phyloP scores from a whole-genome alignment of 2,329 filamentous ascomycete species.

The Fusarium goolgardi region DNA sequence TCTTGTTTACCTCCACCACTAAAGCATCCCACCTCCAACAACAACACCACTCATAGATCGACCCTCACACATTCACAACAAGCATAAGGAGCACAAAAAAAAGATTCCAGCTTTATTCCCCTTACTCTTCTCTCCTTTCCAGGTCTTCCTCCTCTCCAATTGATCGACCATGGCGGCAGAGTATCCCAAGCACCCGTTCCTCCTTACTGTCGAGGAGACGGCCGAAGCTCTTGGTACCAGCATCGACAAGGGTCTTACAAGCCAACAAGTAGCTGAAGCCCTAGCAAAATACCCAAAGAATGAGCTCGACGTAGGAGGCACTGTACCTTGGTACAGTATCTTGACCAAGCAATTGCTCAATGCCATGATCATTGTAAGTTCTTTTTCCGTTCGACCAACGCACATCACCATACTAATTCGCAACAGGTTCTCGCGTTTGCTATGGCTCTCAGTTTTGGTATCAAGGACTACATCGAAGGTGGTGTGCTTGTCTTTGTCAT shows the following conservation, averaged over 20 bases:
- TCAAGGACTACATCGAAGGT: slow-evolving; percentile 74
- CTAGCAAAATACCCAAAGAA: slow-evolving; percentile 73
- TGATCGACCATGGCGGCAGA: slow-evolving; percentile 58
- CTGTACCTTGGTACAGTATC: slow-evolving; percentile 77
- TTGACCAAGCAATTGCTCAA: slow-evolving; percentile 79
- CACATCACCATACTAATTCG: slow-evolving; percentile 5
- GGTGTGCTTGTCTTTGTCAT: slow-evolving; percentile 76
- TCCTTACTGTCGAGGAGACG: slow-evolving; percentile 71
- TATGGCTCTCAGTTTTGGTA: slow-evolving; percentile 77
- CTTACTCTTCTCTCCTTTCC: slow-evolving; percentile 1
- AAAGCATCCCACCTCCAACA: slow-evolving; percentile 2
- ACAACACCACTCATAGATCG: background rate
- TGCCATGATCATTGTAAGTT: slow-evolving; percentile 77
- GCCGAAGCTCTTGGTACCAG: slow-evolving; percentile 71
- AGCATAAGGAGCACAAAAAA: slow-evolving; percentile 22
- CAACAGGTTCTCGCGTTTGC: slow-evolving; percentile 80
- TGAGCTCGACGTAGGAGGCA: slow-evolving; percentile 75
- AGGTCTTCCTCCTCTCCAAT: slow-evolving; percentile 9
- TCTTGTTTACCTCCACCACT: slow-evolving; percentile 5
- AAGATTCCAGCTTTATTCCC: background rate
- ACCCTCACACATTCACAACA: background rate
- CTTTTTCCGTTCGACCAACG: background rate
- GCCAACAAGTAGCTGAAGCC: slow-evolving; percentile 68
- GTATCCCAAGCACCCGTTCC: slow-evolving; percentile 68
- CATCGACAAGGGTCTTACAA: slow-evolving; percentile 73